Percentiles rank a stretch among this genome's conserved stretches.
Conservation (phyloP, 2,329 filamentous ascomycete genomes). For the Colletotrichum paranaense region DNA sequence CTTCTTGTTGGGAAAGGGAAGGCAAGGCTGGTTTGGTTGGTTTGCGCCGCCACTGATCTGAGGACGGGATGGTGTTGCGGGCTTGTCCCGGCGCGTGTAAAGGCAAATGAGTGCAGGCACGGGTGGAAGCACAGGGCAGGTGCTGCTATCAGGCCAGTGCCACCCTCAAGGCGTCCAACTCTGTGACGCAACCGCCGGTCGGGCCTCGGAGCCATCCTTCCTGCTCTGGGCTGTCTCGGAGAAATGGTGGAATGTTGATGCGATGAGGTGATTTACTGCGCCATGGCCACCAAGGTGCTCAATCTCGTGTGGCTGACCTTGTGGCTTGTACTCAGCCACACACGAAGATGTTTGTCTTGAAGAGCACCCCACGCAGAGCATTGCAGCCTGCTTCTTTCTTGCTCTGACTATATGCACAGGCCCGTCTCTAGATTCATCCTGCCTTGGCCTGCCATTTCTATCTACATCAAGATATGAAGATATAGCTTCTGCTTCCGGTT, state of each 20-base stretch:
- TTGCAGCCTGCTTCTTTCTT: no score
- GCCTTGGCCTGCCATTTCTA: no score
- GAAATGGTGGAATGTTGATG: conserved; percentile 7
- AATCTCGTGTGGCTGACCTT: neutral
- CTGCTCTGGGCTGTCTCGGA: neutral
- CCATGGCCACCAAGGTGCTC: conserved; percentile 1
- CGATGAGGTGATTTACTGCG: conserved; percentile 1
- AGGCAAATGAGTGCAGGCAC: neutral
- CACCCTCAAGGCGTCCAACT: conserved; percentile 31
- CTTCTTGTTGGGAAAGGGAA: neutral
- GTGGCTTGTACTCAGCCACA: neutral
- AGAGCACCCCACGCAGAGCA: no score
- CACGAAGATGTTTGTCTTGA: no score
- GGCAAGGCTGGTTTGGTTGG: neutral
- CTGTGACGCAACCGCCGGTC: conserved; percentile 36
- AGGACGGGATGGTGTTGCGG: conserved; percentile 5
- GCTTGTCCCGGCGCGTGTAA: conserved; percentile 17
- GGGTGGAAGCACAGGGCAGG: conserved; percentile 4
- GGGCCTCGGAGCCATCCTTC: neutral
- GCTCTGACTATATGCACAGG: no score
- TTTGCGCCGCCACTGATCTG: conserved; percentile 2
- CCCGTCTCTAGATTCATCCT: no score
- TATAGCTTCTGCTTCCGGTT: no score
- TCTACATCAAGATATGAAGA: no score
- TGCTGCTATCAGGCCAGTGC: conserved; percentile 2